Percentiles rank a stretch among this genome's conserved stretches.
These are phyloP conservation scores for Cladosporium velox DNA, from an alignment of 2,329 filamentous ascomycete species.

Conservation along the genomic window DNA sequence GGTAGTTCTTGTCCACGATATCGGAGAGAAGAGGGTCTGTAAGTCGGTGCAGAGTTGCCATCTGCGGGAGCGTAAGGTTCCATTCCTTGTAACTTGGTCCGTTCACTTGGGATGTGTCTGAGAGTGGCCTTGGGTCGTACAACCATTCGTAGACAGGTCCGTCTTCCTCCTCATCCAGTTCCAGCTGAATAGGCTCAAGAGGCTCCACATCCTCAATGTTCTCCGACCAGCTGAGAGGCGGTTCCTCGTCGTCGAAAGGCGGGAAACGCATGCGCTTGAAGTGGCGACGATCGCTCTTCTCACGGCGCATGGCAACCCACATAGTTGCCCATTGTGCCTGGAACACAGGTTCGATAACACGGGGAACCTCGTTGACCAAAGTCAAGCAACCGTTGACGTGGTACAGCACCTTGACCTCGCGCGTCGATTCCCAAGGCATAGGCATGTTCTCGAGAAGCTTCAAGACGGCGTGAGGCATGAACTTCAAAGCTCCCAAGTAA, in stretches of 20 bases:
- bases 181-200: conserved; percentile 96
- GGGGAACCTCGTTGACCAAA: conserved; percentile 91
- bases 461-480: conserved; percentile 97
- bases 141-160: conserved; percentile 93
- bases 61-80: conserved; percentile 91
- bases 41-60: conserved; percentile 91
- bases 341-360: conserved; percentile 96
- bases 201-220: conserved; percentile 99
- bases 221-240: conserved; percentile 95
- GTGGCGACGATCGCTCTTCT: conserved; percentile 91
- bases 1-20: conserved; percentile 94
- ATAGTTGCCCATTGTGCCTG: conserved; percentile 99
- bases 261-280: conserved; percentile 99
- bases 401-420: conserved; percentile 96
- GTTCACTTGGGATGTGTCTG: conserved; percentile 92
- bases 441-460: conserved; percentile 99
- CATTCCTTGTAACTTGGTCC: conserved; percentile 95
- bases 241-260: conserved; percentile 97
- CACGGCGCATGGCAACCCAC: conserved; percentile 98
- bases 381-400: conserved; percentile 98
- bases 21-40: conserved; percentile 90
- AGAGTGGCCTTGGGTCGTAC: conserved; percentile 87
- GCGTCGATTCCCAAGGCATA: conserved; percentile 97
- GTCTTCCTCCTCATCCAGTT: conserved; percentile 92
- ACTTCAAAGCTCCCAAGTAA: conserved; percentile 95